Percentiles rank a stretch among this genome's conserved stretches.
Evolutionary conservation across 306 rosid species (phyloP).

Genomic region (Aeschynomene evenia): DNA sequence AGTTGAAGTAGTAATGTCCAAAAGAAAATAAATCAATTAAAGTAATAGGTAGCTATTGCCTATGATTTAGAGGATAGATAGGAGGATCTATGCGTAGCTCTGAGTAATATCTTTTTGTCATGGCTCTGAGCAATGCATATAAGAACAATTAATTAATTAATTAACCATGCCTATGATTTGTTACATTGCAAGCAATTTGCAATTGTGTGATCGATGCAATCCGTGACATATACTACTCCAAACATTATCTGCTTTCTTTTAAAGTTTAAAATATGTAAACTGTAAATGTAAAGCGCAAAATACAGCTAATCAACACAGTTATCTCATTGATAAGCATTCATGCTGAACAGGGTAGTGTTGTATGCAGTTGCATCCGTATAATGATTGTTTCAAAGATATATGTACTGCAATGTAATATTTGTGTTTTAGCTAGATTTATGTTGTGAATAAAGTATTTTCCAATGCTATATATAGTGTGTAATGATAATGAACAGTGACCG

Average conservation of each 20-base stretch:
- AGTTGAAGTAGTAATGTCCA: neutral
- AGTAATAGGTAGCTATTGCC: neutral
- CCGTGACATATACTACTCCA: neutral
- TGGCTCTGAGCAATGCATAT: neutral
- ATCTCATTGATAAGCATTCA: neutral
- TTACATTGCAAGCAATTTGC: neutral
- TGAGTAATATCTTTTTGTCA: neutral
- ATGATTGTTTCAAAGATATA: neutral
- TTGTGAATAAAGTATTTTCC: no score
- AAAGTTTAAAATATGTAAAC: no score
- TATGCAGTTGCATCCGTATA: neutral
- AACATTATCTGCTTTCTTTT: neutral
- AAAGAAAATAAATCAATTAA: neutral
- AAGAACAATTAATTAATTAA: neutral
- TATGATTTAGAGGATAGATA: no score
- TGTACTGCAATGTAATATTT: no score
- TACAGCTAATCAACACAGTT: neutral
- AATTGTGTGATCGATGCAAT: neutral
- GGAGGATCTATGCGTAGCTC: neutral
- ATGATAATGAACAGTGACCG: no score
- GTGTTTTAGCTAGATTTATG: no score
- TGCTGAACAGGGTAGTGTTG: neutral
- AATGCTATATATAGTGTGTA: no score
- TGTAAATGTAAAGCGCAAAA: neutral
- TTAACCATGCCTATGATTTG: neutral